phyloP scores from a whole-genome alignment of 73 alveolate species.

The Paramecium sonneborni region DNA sequence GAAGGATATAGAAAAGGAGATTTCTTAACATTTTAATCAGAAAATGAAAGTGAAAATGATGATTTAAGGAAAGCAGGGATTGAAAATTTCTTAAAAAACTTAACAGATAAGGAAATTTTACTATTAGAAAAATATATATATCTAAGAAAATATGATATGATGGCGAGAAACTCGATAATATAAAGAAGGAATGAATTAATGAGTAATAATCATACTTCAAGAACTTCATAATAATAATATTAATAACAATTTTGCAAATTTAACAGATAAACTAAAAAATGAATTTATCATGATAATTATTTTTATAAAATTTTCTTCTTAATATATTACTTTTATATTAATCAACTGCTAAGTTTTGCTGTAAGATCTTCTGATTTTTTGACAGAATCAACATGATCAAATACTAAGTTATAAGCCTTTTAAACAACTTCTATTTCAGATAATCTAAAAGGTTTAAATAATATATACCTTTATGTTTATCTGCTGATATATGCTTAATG shows the following conservation, averaged over 20 bases:
- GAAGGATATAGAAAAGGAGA: constrained; percentile 37
- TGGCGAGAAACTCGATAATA: not conserved
- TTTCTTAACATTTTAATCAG: not conserved
- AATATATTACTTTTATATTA: not conserved
- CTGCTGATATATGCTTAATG: constrained; percentile 14
- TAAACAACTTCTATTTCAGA: constrained; percentile 18
- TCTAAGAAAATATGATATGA: constrained; percentile 2
- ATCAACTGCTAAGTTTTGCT: constrained; percentile 3
- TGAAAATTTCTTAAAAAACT: not conserved
- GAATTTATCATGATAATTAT: not conserved
- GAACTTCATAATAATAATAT: not conserved
- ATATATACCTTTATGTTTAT: not conserved
- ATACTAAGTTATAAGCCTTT: not conserved
- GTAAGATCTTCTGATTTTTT: constrained; percentile 22
- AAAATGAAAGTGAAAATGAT: not conserved
- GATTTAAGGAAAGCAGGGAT: not conserved
- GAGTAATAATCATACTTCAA: not conserved
- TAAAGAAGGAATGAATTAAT: not conserved
- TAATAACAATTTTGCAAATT: not conserved
- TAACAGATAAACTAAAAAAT: not conserved
- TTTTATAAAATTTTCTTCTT: not conserved
- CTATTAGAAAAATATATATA: not conserved
- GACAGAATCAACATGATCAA: constrained; percentile 54
- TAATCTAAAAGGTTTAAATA: not conserved
- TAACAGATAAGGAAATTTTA: not conserved